Base-by-base conservation (phyloP, 257 asterid genomes). In the Solanum ossicruentum region DNA sequence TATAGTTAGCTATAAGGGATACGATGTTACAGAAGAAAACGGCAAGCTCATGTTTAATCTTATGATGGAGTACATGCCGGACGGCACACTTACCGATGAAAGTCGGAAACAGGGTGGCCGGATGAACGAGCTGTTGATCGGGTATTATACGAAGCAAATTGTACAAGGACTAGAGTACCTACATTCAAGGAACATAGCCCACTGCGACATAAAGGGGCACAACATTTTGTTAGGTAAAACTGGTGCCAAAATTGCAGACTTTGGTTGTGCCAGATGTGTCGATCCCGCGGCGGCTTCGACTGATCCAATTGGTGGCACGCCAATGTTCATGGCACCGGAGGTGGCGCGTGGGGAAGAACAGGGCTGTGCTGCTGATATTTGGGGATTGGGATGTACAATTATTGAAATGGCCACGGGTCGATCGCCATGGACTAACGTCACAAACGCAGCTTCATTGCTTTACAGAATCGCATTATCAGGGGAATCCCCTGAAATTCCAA, bases 251-350 rank as follows among this genome's bases (percentile, higher is more conserved):
- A 91, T 95, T 4, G 90, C 97, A 0, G 98, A 95, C 49, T 93
- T 95, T 18, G 99, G 99, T 10, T 93, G 99, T 61, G 90, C 98
- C 2, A 94, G 88, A 89, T 78, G 83, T 80, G 17, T 54, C 6
- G 72, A 65, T n/a, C 63, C 78, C 8, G 54, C 5, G 28, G 54
- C 0, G 79, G 79, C 2, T 36, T 36, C 41, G 41, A 6, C 15
- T 1, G 7, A 6, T 10, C 45, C 55, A 15, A 60, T 87, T 10
- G 92, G 97, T 0, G 97, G 97, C 54, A 93, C 98, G 2, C 99
- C 99, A 32, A 80, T 92, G 90, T 95, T 85, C 82, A 95, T 95
- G 99, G 89, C 97, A 9, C 99, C 99, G 41, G 99, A 95, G 85
- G 97, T 89, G 0, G 96, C 92, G 20, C 91, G 92, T 0, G 97